Evolutionary conservation across 345 rosid species (phyloP), one percentile per base, ranked within the genome.

Genomic region (Salix dunnii): DNA sequence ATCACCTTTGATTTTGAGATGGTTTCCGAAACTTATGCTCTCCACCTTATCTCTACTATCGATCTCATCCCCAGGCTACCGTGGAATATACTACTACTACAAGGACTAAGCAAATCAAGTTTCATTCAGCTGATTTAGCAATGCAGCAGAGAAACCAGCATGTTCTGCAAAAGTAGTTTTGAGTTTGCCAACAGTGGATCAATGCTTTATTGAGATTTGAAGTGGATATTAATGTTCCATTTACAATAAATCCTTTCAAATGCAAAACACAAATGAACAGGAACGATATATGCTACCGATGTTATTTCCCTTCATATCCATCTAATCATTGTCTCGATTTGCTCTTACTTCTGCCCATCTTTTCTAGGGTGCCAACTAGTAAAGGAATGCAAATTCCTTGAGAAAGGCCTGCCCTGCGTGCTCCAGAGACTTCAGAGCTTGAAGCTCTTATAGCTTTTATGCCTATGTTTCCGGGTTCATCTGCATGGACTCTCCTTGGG

Each of bases 321-420:
- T 27, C 4, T 1, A 36, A 18, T 60, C 66, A 74, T 36, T 3
- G n/a, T 65, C 36, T 74, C 9, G 63, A 18, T 46, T 74, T 74
- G 81, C 78, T 86, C 78, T 72, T 86, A n/a, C 76, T 86, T 68
- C 84, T 67, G 83, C 74, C 81, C 64, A 85, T 82, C 80, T 84
- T 89, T 12, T 80, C 82, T 0, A 87, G 49, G 40, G 80, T 76
- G 3, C 84, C 79, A 3, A 83, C 76, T 2, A 87, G 68, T 0
- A 87, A 77, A 25, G 90, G 92, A 71, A 89, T 76, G 82, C 92
- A 89, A 65, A 83, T 82, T 68, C 92, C 89, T 21, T 23, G 74
- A 38, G 85, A 70, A 71, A 76, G 68, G 40, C 84, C 85, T 5
- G 46, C 63, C 31, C 61, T 35, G 2, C 55, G 69, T 55, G 67